Evolutionary conservation across 129 eudicot genomes (phyloP), one percentile per base, ranked within the genome.

Genomic region (Sambucus nigra): DNA sequence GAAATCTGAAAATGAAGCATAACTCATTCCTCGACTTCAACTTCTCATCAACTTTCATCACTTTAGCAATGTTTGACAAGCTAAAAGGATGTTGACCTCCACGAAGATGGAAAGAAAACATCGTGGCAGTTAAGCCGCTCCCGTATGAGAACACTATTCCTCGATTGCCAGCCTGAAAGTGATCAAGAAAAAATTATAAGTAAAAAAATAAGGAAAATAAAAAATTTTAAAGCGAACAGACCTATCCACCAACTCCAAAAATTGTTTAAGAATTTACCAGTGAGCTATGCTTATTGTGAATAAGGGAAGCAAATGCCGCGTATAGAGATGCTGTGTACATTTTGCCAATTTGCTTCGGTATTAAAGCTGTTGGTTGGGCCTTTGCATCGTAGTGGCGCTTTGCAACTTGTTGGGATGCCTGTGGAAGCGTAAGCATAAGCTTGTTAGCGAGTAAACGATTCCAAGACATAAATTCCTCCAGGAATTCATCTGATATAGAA

Each of bases 281-380:
- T 51, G 89, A 33, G 78, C 60, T 80, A 33, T 52, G 65, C 72
- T 91, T 86, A 47, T 86, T 91, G 80, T 91, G 94, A 61, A 91
- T 44, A 21, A 91, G 91, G 51, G 99, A 91, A 31, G 84, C 99
- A 67, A 91, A 77, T 7, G 99, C 99, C 0, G 95, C 91, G 60
- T 91, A 91, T 41, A 88, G 63, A 53, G 95, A 91, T 53, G 99
- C 99, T 19, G 99, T 91, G 76, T 91, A 91, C 93, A 83, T 91
- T 76, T 91, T 91, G 39, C 99, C 99, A 4, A 91, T 79, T 86
- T 91, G 95, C 69, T 91, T 91, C 5, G 99, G 99, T 19, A 91
- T 65, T 63, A 91, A 70, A 20, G 99, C 86, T 19, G 78, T 68
- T 44, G 99, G 99, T 53, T 76, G 80, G 52, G 86, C 94, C 76